These are phyloP conservation scores for Inga laurina DNA, from an alignment of 306 rosid species.

Conservation along the genomic window DNA sequence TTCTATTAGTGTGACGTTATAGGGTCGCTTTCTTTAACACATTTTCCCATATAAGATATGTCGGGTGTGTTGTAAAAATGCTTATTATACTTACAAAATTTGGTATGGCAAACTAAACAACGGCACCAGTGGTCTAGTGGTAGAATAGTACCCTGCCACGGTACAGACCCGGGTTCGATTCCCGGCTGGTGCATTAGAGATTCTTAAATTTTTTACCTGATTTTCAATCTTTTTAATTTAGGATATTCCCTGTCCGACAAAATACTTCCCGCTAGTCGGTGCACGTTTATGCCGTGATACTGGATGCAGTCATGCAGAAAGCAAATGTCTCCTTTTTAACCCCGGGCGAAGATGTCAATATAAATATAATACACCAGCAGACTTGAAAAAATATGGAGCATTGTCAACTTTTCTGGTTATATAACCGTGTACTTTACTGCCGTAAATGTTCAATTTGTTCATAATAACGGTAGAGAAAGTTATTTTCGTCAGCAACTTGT, in stretches of 20 bases:
- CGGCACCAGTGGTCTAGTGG: constrained; percentile 43
- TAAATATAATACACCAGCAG: background rate
- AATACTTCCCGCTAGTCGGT: background rate
- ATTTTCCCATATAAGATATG: no score
- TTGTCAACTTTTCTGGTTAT: background rate
- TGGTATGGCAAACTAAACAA: background rate
- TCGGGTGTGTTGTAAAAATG: no score
- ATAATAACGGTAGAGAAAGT: background rate
- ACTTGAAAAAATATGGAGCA: background rate
- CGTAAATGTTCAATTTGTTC: background rate
- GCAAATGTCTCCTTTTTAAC: no score
- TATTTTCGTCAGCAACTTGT: background rate
- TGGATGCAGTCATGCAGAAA: background rate
- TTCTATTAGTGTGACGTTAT: no score
- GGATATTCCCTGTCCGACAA: background rate
- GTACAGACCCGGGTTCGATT: constrained; percentile 47
- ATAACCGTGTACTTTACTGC: background rate
- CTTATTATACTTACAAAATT: no score
- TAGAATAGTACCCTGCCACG: constrained; percentile 51
- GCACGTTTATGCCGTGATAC: background rate
- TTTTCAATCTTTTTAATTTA: background rate
- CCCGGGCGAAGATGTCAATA: background rate
- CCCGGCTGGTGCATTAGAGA: constrained; percentile 21
- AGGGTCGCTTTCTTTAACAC: no score
- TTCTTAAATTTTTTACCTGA: no score